Conservation (phyloP, 257 asterid genomes). For the Capsicum baccatum region DNA sequence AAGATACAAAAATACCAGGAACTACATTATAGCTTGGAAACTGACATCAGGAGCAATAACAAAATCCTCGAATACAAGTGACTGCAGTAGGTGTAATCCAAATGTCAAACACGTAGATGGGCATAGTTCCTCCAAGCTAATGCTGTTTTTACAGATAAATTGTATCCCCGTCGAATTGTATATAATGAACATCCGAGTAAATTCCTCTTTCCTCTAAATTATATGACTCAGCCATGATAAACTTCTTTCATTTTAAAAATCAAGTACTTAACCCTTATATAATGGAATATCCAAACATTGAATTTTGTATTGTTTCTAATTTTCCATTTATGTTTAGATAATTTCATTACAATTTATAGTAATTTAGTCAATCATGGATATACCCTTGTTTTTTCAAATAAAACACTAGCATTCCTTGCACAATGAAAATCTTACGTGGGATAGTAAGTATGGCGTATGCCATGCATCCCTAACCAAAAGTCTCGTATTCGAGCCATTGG, state of each 20-base stretch:
- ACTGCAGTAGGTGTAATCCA: neutral
- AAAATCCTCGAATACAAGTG: neutral
- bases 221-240: neutral
- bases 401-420: neutral
- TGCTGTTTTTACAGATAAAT: neutral
- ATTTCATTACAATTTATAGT: neutral
- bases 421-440: neutral
- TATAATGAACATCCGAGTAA: neutral
- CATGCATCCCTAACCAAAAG: neutral
- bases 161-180: neutral
- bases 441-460: neutral
- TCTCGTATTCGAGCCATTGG: neutral
- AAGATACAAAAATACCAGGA: neutral
- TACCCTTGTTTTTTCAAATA: neutral
- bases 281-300: neutral
- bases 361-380: neutral
- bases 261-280: neutral
- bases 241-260: neutral
- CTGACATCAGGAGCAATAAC: neutral
- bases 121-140: slow-evolving; percentile 17
- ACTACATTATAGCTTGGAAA: neutral
- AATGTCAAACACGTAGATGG: neutral
- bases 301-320: neutral
- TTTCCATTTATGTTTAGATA: neutral
- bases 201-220: neutral